Percentiles rank a stretch among this genome's conserved stretches.
These are phyloP conservation scores for Trichoderma asperelloides DNA, from an alignment of 495 filamentous ascomycete species.

Conservation along the genomic window DNA sequence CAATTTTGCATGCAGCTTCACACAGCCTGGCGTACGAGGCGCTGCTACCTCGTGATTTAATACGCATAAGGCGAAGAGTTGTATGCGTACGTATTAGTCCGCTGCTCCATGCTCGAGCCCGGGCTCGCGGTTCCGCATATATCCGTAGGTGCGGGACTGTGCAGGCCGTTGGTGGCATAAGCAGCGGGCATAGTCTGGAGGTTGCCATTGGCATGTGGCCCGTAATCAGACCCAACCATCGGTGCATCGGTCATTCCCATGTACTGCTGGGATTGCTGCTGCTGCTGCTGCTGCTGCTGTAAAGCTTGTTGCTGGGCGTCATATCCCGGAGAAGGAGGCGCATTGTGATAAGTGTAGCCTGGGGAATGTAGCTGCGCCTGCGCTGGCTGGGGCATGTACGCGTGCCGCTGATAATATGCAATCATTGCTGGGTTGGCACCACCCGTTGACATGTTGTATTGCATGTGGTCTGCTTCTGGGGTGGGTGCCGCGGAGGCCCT, in stretches of 20 bases:
- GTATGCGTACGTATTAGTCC: conserved; percentile 5
- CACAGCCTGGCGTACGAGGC: background rate
- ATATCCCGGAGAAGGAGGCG: conserved; percentile 1
- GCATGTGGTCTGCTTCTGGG: conserved; percentile 3
- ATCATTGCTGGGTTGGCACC: background rate
- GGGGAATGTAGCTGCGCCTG: background rate
- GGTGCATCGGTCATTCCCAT: background rate
- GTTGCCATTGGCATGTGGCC: background rate
- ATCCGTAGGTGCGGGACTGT: conserved; percentile 1
- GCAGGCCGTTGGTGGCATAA: conserved; percentile 4
- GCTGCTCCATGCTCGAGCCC: conserved; percentile 3
- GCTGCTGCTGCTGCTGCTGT: background rate
- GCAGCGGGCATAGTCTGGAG: conserved; percentile 3
- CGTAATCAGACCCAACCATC: conserved; percentile 3
- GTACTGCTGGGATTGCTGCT: background rate
- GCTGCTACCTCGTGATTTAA: conserved; percentile 5
- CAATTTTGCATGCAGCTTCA: background rate
- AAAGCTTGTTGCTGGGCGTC: background rate
- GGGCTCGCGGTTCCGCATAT: conserved; percentile 1
- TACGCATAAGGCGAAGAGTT: conserved; percentile 3
- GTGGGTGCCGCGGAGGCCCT: background rate
- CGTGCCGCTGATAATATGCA: background rate
- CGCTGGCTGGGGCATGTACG: conserved; percentile 1
- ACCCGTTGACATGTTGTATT: background rate
- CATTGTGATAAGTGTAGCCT: background rate